Conservation (phyloP, 108 stramenopile genomes). For the Nitzschia inconspicua region DNA sequence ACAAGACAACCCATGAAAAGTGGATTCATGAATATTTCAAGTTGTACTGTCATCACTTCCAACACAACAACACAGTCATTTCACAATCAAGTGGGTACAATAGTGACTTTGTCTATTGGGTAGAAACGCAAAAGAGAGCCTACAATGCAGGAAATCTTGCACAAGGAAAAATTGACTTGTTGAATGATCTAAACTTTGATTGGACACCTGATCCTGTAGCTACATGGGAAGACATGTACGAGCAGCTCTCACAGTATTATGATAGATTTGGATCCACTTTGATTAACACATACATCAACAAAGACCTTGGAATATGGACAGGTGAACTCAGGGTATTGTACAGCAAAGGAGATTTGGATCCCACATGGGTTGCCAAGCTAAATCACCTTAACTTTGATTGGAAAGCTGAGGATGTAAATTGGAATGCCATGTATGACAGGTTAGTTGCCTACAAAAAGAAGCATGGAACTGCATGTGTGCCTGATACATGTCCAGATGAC, state of each 20-base stretch:
- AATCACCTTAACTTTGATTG: constrained; percentile 2
- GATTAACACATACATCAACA: constrained; percentile 1
- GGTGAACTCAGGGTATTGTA: background rate
- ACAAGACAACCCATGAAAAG: background rate
- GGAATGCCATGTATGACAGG: constrained; percentile 12
- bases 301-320: constrained; percentile 1
- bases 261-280: background rate
- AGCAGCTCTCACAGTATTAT: constrained; percentile 2
- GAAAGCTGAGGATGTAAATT: constrained; percentile 4
- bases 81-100: no score
- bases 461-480: constrained; percentile 2
- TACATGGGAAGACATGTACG: constrained; percentile 9
- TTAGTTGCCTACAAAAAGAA: constrained; percentile 8
- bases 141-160: no score
- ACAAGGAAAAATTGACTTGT: background rate
- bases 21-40: constrained; percentile 9
- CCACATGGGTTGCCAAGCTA: background rate
- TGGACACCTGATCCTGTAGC: constrained; percentile 3
- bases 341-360: no score
- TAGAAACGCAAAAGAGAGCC: no score
- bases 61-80: no score
- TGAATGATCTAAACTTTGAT: constrained; percentile 11
- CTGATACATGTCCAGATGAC: background rate
- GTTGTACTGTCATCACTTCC: background rate
- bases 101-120: no score